A percentile compares a stretch with the other conserved stretches of the same genome.
phyloP scores from a whole-genome alignment of 257 asterid genomes.

The Solanum dulcamara region DNA sequence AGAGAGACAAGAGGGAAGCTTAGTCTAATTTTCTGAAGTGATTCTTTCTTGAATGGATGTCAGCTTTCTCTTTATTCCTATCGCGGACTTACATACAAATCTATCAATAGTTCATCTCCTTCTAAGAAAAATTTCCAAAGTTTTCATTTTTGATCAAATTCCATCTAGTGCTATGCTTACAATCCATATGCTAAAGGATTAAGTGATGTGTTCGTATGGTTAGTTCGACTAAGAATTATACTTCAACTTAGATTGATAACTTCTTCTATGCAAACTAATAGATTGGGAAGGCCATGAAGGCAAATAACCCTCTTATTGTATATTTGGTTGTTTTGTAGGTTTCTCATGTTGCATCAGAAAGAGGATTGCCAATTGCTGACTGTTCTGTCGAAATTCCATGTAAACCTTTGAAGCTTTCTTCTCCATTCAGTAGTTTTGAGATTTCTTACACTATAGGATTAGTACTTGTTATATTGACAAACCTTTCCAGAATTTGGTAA shows the following conservation, averaged over 20 bases:
- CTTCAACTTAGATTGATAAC: not conserved
- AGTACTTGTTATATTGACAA: not conserved
- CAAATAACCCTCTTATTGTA: not conserved
- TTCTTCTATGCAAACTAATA: not conserved
- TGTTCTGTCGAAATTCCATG: conserved; percentile 48
- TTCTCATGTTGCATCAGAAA: conserved; percentile 55
- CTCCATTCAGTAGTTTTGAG: not conserved
- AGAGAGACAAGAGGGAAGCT: too few relatives aligned
- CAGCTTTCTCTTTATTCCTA: too few relatives aligned
- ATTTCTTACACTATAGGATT: not conserved
- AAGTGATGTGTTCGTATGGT: not conserved
- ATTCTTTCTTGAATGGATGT: too few relatives aligned
- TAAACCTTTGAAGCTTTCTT: conserved; percentile 21
- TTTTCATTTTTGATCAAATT: too few relatives aligned
- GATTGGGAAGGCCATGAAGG: not conserved
- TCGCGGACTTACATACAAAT: too few relatives aligned
- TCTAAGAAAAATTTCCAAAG: too few relatives aligned
- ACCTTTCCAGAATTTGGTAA: not conserved
- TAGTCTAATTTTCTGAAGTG: too few relatives aligned
- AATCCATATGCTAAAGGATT: not conserved
- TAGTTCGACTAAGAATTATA: not conserved
- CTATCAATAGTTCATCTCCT: too few relatives aligned
- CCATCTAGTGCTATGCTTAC: not conserved
- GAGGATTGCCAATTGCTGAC: conserved; percentile 67
- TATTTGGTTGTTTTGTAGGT: conserved; percentile 33